A percentile compares a stretch with the other conserved stretches of the same genome.
phyloP scores from a whole-genome alignment of 345 rosid species.

The Noccaea caerulescens region DNA sequence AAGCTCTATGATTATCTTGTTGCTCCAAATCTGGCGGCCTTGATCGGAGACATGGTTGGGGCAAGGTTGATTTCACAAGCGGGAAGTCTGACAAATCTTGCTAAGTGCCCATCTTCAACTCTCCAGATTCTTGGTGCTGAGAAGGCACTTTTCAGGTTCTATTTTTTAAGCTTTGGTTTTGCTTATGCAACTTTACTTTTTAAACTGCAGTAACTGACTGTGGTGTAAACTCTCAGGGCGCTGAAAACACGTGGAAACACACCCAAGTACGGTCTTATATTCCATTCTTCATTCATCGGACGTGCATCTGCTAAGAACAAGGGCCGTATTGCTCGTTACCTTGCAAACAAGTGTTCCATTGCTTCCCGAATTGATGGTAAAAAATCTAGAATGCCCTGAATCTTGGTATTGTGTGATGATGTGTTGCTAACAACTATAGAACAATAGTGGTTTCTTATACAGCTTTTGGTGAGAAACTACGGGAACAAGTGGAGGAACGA shows the following conservation, averaged over 20 bases:
- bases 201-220: background rate
- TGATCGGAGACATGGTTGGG: conserved; percentile 92
- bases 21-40: conserved; percentile 91
- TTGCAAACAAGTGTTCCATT: conserved; percentile 94
- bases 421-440: conserved; percentile 1
- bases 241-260: conserved; percentile 96
- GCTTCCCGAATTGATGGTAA: conserved; percentile 89
- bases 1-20: conserved; percentile 82
- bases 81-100: conserved; percentile 95
- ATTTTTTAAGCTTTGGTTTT: background rate
- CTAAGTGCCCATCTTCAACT: conserved; percentile 97
- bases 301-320: conserved; percentile 89
- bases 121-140: conserved; percentile 98
- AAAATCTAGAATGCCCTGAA: background rate
- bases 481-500: conserved; percentile 94
- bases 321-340: conserved; percentile 96
- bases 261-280: conserved; percentile 91
- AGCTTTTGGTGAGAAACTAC: conserved; percentile 83
- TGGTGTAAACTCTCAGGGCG: conserved; percentile 56
- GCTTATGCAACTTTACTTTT: background rate
- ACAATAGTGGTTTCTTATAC: conserved; percentile 31
- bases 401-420: background rate
- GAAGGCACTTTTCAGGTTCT: conserved; percentile 89
- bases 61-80: conserved; percentile 98
- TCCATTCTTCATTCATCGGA: conserved; percentile 92